Evolutionary conservation across 192 early-diverging fungal species (phyloP).

Genomic region (Coemansia sp.): DNA sequence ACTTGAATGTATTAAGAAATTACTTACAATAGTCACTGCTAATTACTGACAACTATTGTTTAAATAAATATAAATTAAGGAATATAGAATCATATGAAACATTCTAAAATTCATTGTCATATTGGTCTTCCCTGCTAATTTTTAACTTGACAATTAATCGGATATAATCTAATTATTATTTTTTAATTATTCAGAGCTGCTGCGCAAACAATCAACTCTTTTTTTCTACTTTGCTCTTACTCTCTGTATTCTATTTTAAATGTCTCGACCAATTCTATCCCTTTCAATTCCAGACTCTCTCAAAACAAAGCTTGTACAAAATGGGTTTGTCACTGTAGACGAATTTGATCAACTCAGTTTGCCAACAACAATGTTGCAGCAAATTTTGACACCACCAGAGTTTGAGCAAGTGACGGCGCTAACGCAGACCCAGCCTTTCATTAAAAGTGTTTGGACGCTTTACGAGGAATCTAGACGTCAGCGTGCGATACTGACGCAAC

Average conservation of each 20-base stretch:
- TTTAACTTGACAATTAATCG: no score
- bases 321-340: background rate
- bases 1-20: no score
- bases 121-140: no score
- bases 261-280: conserved; percentile 1
- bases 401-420: background rate
- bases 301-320: conserved; percentile 1
- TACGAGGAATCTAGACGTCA: background rate
- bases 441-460: background rate
- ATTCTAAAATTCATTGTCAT: no score
- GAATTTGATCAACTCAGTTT: background rate
- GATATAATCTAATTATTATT: background rate
- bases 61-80: no score
- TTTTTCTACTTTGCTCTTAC: background rate
- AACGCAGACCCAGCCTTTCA: background rate
- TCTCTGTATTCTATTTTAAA: background rate
- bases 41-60: no score
- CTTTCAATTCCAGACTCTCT: background rate
- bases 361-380: background rate
- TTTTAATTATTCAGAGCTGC: no score
- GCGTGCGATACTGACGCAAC: background rate
- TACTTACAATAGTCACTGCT: no score
- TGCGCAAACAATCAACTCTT: no score
- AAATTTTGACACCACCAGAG: background rate
- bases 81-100: no score